phyloP scores from a whole-genome alignment of 2,329 filamentous ascomycete genomes.

The Tolypocladium inflatum region DNA sequence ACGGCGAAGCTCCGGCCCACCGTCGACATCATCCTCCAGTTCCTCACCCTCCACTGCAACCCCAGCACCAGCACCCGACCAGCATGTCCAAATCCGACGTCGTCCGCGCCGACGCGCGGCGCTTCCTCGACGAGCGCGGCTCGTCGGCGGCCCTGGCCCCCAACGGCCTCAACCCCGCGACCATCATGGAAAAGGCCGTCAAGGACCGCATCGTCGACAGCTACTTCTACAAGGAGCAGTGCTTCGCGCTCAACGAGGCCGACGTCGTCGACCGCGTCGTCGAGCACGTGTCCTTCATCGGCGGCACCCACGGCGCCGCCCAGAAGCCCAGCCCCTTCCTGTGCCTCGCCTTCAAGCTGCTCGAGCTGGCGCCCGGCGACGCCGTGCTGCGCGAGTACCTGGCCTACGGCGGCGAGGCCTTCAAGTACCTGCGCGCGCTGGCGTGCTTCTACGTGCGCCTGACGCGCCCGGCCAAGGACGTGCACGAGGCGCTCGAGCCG shows the following conservation, averaged over 20 bases:
- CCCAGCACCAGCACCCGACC: neutral
- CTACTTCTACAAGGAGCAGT: slow-evolving; percentile 98
- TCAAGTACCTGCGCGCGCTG: slow-evolving; percentile 82
- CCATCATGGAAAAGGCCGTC: slow-evolving; percentile 90
- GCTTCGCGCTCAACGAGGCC: slow-evolving; percentile 83
- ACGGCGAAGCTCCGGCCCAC: slow-evolving; percentile 2
- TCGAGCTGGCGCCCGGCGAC: slow-evolving; percentile 75
- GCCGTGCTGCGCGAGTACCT: slow-evolving; percentile 76
- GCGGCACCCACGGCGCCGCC: slow-evolving; percentile 74
- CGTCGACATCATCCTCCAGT: neutral
- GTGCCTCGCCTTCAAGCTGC: slow-evolving; percentile 87
- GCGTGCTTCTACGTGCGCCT: slow-evolving; percentile 90
- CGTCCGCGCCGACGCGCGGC: slow-evolving; percentile 72
- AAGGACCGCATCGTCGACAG: slow-evolving; percentile 91
- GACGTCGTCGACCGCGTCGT: slow-evolving; percentile 83
- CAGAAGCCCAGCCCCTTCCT: slow-evolving; percentile 90
- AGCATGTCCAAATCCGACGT: slow-evolving; percentile 29
- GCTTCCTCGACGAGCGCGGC: slow-evolving; percentile 85
- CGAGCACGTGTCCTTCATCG: slow-evolving; percentile 71
- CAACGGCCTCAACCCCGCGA: slow-evolving; percentile 87
- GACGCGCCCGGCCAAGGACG: slow-evolving; percentile 71
- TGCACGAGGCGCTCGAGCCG: slow-evolving; percentile 74
- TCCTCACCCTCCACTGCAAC: slow-evolving; percentile 3
- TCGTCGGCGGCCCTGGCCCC: slow-evolving; percentile 66
- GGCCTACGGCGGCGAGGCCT: slow-evolving; percentile 61